Evolutionary conservation across 768 basidiomycete genomes (phyloP).

Genomic region (Lentinus brumalis): DNA sequence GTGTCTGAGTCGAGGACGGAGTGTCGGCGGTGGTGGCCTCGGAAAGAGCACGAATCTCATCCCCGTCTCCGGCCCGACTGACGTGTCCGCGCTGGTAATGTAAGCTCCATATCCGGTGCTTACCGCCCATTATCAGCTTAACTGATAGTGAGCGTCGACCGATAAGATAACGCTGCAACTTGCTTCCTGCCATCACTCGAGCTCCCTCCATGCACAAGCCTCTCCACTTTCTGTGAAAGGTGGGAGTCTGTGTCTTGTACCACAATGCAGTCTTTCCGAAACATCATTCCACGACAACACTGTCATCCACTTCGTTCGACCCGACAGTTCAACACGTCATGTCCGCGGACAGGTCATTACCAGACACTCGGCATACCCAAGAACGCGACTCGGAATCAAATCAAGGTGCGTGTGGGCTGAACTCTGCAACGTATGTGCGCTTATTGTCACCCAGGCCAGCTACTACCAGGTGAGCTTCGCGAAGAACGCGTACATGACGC

Average conservation of each 20-base stretch:
- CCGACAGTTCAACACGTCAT: slow-evolving; percentile 6
- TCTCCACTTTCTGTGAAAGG: not conserved
- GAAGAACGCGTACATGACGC: not conserved
- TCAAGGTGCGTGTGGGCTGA: slow-evolving; percentile 32
- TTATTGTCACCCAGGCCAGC: slow-evolving; percentile 29
- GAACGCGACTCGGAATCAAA: slow-evolving; percentile 36
- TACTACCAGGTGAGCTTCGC: slow-evolving; percentile 37
- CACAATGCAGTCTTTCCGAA: not conserved
- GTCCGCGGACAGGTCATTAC: slow-evolving; percentile 30
- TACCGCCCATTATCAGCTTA: not conserved
- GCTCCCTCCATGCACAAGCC: not conserved
- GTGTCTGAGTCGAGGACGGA: slow-evolving; percentile 9
- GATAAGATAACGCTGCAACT: not conserved
- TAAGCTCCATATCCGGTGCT: not conserved
- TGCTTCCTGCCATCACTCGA: not conserved
- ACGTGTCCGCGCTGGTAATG: not conserved
- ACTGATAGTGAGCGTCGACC: not conserved
- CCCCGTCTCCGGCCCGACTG: not conserved
- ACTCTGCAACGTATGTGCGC: not conserved
- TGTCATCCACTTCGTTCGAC: not conserved
- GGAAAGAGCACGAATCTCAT: slow-evolving; percentile 3
- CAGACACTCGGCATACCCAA: slow-evolving; percentile 37
- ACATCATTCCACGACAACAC: not conserved
- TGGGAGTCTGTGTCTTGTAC: not conserved
- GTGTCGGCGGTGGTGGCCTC: slow-evolving; percentile 6